Conservation (phyloP, 1,284 basidiomycete species). For the Ganoderma boninense region DNA sequence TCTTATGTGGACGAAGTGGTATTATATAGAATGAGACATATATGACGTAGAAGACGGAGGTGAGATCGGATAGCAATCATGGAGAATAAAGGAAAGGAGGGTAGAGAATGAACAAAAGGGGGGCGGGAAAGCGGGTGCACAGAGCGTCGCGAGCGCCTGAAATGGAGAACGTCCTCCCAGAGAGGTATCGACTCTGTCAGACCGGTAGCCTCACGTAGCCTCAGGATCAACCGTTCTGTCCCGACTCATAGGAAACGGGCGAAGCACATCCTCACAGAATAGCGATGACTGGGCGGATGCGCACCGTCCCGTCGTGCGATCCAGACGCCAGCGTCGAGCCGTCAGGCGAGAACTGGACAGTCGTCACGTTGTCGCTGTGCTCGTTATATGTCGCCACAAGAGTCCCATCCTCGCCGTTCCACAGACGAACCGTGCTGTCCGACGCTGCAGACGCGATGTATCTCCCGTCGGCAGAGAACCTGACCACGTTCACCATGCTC, state of each 20-base stretch:
- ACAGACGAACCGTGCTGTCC: constrained; percentile 24
- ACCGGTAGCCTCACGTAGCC: not conserved
- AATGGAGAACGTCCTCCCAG: too few species aligned
- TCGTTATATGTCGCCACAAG: constrained; percentile 18
- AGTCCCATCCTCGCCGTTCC: not conserved
- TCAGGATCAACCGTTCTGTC: not conserved
- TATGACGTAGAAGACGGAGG: not conserved
- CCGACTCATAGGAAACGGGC: not conserved
- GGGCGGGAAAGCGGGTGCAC: too few species aligned
- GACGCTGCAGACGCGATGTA: constrained; percentile 29
- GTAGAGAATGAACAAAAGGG: not conserved
- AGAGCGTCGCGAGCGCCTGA: too few species aligned
- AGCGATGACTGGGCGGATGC: not conserved
- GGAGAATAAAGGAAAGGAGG: not conserved
- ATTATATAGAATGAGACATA: not conserved
- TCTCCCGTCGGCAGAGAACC: constrained; percentile 34
- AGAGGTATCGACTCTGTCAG: too few species aligned
- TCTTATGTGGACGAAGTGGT: not conserved
- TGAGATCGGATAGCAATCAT: not conserved
- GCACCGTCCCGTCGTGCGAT: constrained; percentile 4
- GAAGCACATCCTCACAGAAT: not conserved
- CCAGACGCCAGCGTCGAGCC: constrained; percentile 12
- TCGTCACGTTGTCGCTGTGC: constrained; percentile 22
- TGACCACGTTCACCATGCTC: constrained; percentile 27
- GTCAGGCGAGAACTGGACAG: constrained; percentile 10